Evolutionary conservation across 2,329 filamentous ascomycete species (phyloP).

Genomic region (Purpureocillium lavendulum): DNA sequence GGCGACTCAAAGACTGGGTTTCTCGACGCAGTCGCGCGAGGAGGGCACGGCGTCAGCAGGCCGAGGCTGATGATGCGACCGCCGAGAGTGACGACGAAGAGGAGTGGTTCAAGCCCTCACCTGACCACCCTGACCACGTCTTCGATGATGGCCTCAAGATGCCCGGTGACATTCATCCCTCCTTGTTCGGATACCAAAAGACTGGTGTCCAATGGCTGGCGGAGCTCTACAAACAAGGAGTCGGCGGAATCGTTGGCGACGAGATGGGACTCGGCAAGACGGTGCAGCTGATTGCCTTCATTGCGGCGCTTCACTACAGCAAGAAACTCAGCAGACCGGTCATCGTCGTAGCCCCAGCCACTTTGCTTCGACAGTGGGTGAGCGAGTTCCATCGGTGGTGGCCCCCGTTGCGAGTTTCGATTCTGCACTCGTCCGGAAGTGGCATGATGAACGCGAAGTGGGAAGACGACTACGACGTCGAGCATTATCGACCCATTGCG

Average conservation of each 20-base stretch:
- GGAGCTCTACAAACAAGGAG: slow-evolving; percentile 80
- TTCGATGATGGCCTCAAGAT: slow-evolving; percentile 71
- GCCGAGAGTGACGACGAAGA: slow-evolving; percentile 37
- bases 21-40: slow-evolving; percentile 34
- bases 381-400: slow-evolving; percentile 99
- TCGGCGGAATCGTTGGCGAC: slow-evolving; percentile 91
- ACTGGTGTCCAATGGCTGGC: slow-evolving; percentile 95
- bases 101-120: slow-evolving; percentile 83
- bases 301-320: slow-evolving; percentile 89
- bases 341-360: slow-evolving; percentile 88
- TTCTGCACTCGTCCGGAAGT: slow-evolving; percentile 89
- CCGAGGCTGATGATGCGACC: slow-evolving; percentile 20
- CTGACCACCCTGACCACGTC: slow-evolving; percentile 66
- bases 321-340: slow-evolving; percentile 75
- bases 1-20: slow-evolving; percentile 69
- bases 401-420: slow-evolving; percentile 95
- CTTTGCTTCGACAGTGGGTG: slow-evolving; percentile 94
- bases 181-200: slow-evolving; percentile 93
- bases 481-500: slow-evolving; percentile 26
- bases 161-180: slow-evolving; percentile 87
- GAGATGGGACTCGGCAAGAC: slow-evolving; percentile 99
- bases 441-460: slow-evolving; percentile 84
- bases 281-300: slow-evolving; percentile 61
- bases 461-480: slow-evolving; percentile 43
- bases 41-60: slow-evolving; percentile 28